A percentile compares a stretch with the other conserved stretches of the same genome.
Evolutionary conservation across 257 asterid species (phyloP).

Genomic region (Asclepias syriaca): DNA sequence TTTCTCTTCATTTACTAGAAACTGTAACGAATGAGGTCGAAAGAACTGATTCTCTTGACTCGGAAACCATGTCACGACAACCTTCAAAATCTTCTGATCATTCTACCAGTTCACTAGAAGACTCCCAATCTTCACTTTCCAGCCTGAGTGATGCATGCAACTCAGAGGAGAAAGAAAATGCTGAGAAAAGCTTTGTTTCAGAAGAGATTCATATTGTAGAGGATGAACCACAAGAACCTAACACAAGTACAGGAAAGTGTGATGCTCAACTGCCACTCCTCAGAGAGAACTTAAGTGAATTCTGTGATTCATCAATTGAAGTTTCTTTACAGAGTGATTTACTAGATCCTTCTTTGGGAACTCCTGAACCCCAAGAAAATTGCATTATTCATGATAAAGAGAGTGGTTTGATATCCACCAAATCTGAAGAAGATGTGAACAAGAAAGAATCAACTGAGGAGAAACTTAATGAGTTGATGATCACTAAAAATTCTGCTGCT

Average conservation of each 20-base stretch:
- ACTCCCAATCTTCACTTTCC: slow-evolving; percentile 2
- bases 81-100: slow-evolving; percentile 10
- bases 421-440: slow-evolving; percentile 16
- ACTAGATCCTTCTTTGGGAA: background rate
- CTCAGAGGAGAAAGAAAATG: slow-evolving; percentile 9
- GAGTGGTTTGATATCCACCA: background rate
- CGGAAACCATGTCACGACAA: background rate
- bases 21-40: slow-evolving; percentile 23
- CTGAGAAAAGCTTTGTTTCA: background rate
- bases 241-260: slow-evolving; percentile 11
- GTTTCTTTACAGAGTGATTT: slow-evolving; percentile 14
- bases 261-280: slow-evolving; percentile 14
- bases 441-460: slow-evolving; percentile 15
- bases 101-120: slow-evolving; percentile 28
- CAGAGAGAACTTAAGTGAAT: slow-evolving; percentile 12
- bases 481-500: slow-evolving; percentile 4
- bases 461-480: slow-evolving; percentile 12
- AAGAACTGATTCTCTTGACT: slow-evolving; percentile 11
- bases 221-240: slow-evolving; percentile 10
- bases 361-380: slow-evolving; percentile 20
- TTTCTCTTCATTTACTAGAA: slow-evolving; percentile 14
- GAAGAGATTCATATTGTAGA: slow-evolving; percentile 8
- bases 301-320: slow-evolving; percentile 10
- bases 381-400: slow-evolving; percentile 19
- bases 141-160: slow-evolving; percentile 7